Percentiles rank a stretch among this genome's conserved stretches.
phyloP scores from a whole-genome alignment of 129 eudicot species.

The Arctium lappa region DNA sequence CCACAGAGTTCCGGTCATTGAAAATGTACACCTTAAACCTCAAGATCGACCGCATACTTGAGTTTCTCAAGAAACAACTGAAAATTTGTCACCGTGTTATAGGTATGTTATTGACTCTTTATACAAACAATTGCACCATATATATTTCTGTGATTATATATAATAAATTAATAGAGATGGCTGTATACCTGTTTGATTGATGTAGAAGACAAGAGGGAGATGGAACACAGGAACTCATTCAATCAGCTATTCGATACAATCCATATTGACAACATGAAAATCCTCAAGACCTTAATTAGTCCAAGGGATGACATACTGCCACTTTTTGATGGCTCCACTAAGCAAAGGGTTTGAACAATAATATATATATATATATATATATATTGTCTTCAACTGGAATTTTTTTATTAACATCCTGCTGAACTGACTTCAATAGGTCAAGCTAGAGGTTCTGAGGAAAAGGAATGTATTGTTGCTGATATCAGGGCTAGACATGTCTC shows the following conservation, averaged over 20 bases:
- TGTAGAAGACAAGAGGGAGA: conserved; percentile 58
- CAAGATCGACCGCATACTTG: conserved; percentile 62
- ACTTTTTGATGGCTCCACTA: conserved; percentile 48
- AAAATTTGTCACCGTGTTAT: conserved; percentile 35
- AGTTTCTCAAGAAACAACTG: conserved; percentile 45
- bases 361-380: too few species aligned
- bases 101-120: conserved; percentile 33
- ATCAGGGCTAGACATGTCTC: conserved; percentile 60
- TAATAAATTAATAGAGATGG: neutral
- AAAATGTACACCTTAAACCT: conserved; percentile 55
- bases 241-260: conserved; percentile 41
- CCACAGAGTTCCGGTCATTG: conserved; percentile 60
- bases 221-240: conserved; percentile 43
- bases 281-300: conserved; percentile 51
- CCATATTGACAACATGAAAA: conserved; percentile 80
- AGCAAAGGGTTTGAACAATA: conserved; percentile 41
- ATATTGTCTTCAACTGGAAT: neutral
- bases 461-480: conserved; percentile 67
- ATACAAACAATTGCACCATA: neutral
- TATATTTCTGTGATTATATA: neutral
- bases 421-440: conserved; percentile 38
- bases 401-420: neutral
- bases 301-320: conserved; percentile 60
- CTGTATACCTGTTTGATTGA: conserved; percentile 14
- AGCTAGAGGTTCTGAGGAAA: conserved; percentile 59